phyloP scores from a whole-genome alignment of 2,329 filamentous ascomycete species.

The Aspergillus pseudonomiae region DNA sequence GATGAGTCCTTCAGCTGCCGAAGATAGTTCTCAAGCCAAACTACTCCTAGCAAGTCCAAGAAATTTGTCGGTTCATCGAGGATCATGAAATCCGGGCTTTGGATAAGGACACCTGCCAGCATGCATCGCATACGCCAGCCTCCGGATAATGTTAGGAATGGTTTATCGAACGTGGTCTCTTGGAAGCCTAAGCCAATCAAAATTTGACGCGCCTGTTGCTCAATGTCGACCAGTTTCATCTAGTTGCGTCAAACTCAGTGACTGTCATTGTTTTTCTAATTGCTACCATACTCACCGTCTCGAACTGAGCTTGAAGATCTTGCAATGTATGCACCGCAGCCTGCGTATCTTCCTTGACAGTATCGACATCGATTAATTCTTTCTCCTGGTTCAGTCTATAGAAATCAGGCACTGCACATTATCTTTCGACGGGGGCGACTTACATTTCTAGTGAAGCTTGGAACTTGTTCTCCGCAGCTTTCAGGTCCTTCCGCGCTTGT shows the following conservation, averaged over 20 bases:
- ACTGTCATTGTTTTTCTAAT: background rate
- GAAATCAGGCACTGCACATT: background rate
- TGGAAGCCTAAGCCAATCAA: constrained; percentile 73
- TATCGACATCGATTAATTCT: constrained; percentile 59
- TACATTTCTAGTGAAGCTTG: constrained; percentile 60
- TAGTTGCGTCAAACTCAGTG: constrained; percentile 21
- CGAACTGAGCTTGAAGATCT: constrained; percentile 68
- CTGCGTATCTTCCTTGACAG: constrained; percentile 66
- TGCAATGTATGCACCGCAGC: constrained; percentile 70
- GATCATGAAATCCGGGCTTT: constrained; percentile 75
- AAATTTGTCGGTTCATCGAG: constrained; percentile 89
- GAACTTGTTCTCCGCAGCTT: constrained; percentile 68
- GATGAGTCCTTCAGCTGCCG: constrained; percentile 56
- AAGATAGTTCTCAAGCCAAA: constrained; percentile 81
- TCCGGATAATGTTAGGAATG: constrained; percentile 70
- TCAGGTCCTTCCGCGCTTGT: constrained; percentile 74
- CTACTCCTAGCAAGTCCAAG: constrained; percentile 77
- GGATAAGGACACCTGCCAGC: constrained; percentile 67
- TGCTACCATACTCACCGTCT: constrained; percentile 51
- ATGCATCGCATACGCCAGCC: constrained; percentile 74
- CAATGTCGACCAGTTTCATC: constrained; percentile 63
- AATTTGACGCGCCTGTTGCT: constrained; percentile 67
- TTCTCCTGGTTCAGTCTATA: constrained; percentile 53
- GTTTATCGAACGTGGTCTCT: constrained; percentile 60
- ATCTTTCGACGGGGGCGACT: constrained; percentile 21